phyloP scores from a whole-genome alignment of 768 basidiomycete genomes.

The Lentinula sp. region DNA sequence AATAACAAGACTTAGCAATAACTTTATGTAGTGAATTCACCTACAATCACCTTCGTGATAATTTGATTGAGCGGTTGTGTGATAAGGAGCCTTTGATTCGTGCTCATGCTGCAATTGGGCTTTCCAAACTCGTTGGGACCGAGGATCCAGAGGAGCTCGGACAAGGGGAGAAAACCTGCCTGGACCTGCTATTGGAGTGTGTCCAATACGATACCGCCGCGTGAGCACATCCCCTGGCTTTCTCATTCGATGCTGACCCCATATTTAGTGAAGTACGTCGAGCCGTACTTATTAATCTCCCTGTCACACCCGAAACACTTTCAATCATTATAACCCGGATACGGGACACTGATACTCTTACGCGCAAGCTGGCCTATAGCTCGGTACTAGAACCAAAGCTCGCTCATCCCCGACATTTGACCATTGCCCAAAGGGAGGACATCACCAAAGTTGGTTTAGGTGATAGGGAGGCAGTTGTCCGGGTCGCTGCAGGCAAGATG shows the following conservation, averaged over 20 bases:
- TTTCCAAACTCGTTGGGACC: constrained; percentile 74
- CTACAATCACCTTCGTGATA: constrained; percentile 59
- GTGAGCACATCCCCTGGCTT: constrained; percentile 24
- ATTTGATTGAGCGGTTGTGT: constrained; percentile 69
- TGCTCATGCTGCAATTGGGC: constrained; percentile 77
- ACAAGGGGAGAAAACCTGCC: constrained; percentile 42
- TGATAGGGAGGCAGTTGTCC: constrained; percentile 79
- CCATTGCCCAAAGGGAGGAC: constrained; percentile 76
- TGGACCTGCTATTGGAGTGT: constrained; percentile 63
- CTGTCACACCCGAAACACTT: constrained; percentile 56
- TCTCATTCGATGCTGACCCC: background rate
- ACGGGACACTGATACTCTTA: constrained; percentile 77
- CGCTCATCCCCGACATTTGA: constrained; percentile 66
- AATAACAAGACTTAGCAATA: background rate
- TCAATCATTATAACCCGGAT: constrained; percentile 69
- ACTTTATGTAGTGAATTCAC: constrained; percentile 63
- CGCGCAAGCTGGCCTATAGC: constrained; percentile 75
- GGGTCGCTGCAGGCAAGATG: constrained; percentile 76
- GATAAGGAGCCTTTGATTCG: constrained; percentile 85
- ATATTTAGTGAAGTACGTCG: constrained; percentile 78
- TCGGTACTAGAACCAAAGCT: constrained; percentile 48
- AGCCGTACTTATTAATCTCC: constrained; percentile 74
- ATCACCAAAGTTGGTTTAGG: constrained; percentile 85
- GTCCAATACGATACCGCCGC: constrained; percentile 70
- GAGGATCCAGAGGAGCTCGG: constrained; percentile 53